These are phyloP conservation scores for Aspergillus versicolor DNA, from an alignment of 2,329 filamentous ascomycete species.

Conservation along the genomic window DNA sequence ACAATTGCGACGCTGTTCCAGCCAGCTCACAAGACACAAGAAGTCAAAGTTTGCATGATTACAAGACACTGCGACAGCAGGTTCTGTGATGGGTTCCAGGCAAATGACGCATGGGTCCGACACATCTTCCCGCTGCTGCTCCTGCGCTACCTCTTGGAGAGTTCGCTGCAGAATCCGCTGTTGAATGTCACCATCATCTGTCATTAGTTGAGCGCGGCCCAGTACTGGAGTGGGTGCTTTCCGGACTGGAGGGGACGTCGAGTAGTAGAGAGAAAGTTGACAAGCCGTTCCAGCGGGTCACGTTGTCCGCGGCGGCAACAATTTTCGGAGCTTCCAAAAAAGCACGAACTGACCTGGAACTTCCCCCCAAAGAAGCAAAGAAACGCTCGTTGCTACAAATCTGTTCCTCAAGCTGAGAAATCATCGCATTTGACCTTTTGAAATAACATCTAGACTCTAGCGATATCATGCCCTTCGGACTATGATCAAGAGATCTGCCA, in stretches of 20 bases:
- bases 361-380: background rate
- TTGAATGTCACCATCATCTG: slow-evolving; percentile 41
- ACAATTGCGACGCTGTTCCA: slow-evolving; percentile 69
- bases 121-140: slow-evolving; percentile 31
- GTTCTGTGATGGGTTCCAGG: slow-evolving; percentile 71
- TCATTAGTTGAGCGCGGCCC: slow-evolving; percentile 27
- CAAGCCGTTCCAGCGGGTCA: slow-evolving; percentile 13
- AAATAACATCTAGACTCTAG: background rate
- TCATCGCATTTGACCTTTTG: background rate
- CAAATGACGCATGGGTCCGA: slow-evolving; percentile 78
- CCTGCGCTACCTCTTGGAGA: slow-evolving; percentile 43
- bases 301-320: slow-evolving; percentile 17
- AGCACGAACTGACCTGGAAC: background rate
- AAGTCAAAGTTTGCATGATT: slow-evolving; percentile 82
- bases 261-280: background rate
- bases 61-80: slow-evolving; percentile 73
- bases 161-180: slow-evolving; percentile 47
- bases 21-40: slow-evolving; percentile 78
- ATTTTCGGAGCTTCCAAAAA: slow-evolving; percentile 12
- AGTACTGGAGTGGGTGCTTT: background rate
- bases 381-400: background rate
- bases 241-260: background rate
- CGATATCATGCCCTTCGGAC: slow-evolving; percentile 22
- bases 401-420: background rate
- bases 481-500: slow-evolving; percentile 30